Evolutionary conservation across 2,329 filamentous ascomycete genomes (phyloP).

Genomic region (Fusarium citri): DNA sequence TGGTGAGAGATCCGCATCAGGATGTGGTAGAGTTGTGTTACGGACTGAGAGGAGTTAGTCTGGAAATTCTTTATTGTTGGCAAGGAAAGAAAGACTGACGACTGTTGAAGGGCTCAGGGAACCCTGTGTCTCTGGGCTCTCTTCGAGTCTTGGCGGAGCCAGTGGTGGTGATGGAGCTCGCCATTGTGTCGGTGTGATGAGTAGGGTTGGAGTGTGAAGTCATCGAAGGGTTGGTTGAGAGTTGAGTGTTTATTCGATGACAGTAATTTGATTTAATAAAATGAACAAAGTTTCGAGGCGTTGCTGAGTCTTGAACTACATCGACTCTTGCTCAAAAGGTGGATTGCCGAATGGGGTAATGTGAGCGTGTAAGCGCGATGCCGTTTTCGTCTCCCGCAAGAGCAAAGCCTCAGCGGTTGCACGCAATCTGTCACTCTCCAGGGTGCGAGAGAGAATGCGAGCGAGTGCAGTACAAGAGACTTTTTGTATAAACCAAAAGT

Average conservation of each 20-base stretch:
- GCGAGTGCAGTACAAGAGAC: background rate
- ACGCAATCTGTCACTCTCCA: conserved; percentile 5
- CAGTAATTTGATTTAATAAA: background rate
- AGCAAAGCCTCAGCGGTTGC: conserved; percentile 37
- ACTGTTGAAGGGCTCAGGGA: conserved; percentile 63
- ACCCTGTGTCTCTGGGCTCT: conserved; percentile 60
- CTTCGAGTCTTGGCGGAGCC: conserved; percentile 43
- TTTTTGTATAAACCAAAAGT: conserved; percentile 17
- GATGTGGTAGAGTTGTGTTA: conserved; percentile 72
- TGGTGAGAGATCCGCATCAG: conserved; percentile 68
- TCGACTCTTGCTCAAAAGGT: conserved; percentile 25
- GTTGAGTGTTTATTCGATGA: conserved; percentile 4
- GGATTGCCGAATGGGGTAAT: conserved; percentile 40
- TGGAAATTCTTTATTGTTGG: too few species aligned
- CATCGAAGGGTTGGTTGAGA: conserved; percentile 10
- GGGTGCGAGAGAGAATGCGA: conserved; percentile 1
- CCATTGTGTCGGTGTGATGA: conserved; percentile 47
- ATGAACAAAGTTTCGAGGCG: conserved; percentile 7
- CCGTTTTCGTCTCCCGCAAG: conserved; percentile 37
- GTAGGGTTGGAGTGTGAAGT: conserved; percentile 15
- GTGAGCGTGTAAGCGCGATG: conserved; percentile 44
- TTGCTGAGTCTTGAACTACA: conserved; percentile 33
- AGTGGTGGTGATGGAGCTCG: conserved; percentile 41
- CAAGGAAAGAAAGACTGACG: conserved; percentile 50
- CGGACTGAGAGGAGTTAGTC: conserved; percentile 51